Percentiles rank a stretch among this genome's conserved stretches.
Conservation (phyloP, 2,329 filamentous ascomycete species). For the Uncinocarpus reesii region DNA sequence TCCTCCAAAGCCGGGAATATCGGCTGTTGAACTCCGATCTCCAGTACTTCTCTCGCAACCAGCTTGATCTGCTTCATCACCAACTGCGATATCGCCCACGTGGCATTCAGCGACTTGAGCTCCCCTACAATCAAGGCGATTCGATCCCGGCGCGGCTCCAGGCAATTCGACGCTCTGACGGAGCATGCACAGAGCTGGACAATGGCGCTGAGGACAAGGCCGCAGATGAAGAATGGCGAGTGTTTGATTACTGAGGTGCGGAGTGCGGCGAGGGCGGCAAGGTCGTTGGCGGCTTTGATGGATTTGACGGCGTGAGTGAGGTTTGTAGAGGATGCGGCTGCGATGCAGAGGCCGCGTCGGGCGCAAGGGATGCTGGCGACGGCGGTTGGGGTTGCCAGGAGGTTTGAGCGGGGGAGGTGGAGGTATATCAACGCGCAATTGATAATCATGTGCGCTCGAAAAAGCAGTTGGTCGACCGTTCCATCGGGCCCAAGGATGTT, state of each 20-base stretch:
- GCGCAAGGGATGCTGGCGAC: conserved; percentile 41
- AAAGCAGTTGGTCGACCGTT: conserved; percentile 76
- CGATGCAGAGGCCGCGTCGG: conserved; percentile 30
- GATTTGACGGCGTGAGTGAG: conserved; percentile 64
- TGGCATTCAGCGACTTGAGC: conserved; percentile 55
- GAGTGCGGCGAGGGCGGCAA: conserved; percentile 61
- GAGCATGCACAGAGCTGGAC: conserved; percentile 74
- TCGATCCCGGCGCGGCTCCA: conserved; percentile 52
- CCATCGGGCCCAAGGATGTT: conserved; percentile 60
- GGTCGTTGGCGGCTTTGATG: conserved; percentile 64
- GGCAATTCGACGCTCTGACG: conserved; percentile 46
- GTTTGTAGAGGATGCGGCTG: conserved; percentile 34
- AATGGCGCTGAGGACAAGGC: conserved; percentile 66
- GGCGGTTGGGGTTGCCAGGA: conserved; percentile 46
- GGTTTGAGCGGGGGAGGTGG: conserved; percentile 67
- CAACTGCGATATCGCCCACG: conserved; percentile 62
- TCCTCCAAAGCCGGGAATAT: conserved; percentile 11
- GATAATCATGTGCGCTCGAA: conserved; percentile 77
- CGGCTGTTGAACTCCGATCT: conserved; percentile 30
- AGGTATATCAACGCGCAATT: conserved; percentile 57
- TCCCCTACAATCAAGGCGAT: conserved; percentile 71
- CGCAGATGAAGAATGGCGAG: conserved; percentile 75
- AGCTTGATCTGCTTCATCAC: conserved; percentile 64
- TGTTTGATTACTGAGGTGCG: conserved; percentile 54
- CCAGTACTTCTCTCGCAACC: conserved; percentile 64